Evolutionary conservation across 768 basidiomycete species (phyloP).

Genomic region (Suillus hirtellus): DNA sequence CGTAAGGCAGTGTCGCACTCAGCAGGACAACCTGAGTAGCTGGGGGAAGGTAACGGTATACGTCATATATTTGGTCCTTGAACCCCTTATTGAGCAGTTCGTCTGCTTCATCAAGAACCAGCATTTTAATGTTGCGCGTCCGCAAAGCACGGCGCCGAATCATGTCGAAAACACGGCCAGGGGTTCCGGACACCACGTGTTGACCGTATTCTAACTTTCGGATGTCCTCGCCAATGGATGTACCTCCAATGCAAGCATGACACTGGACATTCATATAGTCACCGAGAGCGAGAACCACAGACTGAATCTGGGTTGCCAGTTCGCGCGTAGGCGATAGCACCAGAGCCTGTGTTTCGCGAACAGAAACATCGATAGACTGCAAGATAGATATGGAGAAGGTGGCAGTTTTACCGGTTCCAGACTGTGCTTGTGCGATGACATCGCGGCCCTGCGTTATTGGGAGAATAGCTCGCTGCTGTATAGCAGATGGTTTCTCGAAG

Average conservation of each 20-base stretch:
- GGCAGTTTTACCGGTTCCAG: conserved; percentile 99
- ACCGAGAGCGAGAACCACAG: conserved; percentile 91
- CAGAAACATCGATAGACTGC: conserved; percentile 93
- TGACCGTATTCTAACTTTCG: conserved; percentile 96
- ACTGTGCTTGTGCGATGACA: conserved; percentile 99
- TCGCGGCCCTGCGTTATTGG: conserved; percentile 95
- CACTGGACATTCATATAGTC: conserved; percentile 99
- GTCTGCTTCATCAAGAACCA: conserved; percentile 93
- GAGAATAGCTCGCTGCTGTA: conserved; percentile 96
- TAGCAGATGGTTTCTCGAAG: conserved; percentile 98
- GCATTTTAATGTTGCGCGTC: conserved; percentile 98
- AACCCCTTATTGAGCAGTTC: conserved; percentile 97
- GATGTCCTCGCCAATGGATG: conserved; percentile 96
- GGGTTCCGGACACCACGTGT: conserved; percentile 96
- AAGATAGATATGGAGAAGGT: conserved; percentile 98
- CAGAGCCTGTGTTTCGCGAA: conserved; percentile 94
- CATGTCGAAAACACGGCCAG: conserved; percentile 99
- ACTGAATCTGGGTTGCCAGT: conserved; percentile 98
- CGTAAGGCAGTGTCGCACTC: conserved; percentile 94
- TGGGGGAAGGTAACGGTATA: conserved; percentile 95
- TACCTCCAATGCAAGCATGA: conserved; percentile 97
- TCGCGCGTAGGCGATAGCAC: conserved; percentile 98
- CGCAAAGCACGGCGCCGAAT: conserved; percentile 91
- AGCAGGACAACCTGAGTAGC: conserved; percentile 96
- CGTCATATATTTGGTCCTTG: conserved; percentile 99